Conservation (phyloP, 306 rosid species). For the Pyrus bretschneideri region DNA sequence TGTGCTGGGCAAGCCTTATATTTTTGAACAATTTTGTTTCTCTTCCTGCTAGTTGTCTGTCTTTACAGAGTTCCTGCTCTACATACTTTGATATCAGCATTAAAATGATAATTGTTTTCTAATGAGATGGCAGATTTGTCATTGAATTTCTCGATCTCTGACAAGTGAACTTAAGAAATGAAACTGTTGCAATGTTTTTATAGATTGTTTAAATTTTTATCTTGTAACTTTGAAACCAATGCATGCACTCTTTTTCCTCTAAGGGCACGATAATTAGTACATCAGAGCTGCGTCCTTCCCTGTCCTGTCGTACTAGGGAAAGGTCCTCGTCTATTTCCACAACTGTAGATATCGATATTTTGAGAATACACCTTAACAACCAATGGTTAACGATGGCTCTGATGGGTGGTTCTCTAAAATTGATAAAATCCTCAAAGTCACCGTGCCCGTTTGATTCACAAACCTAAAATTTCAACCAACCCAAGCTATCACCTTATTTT, state of each 20-base stretch:
- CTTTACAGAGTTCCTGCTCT: not conserved
- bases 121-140: not conserved
- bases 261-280: too few species aligned
- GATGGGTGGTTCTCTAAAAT: not conserved
- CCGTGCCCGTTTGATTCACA: too few species aligned
- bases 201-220: not conserved
- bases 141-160: not conserved
- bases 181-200: not conserved
- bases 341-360: too few species aligned
- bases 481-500: too few species aligned
- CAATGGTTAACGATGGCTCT: too few species aligned
- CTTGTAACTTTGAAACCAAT: not conserved
- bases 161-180: not conserved
- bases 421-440: not conserved
- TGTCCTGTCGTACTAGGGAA: too few species aligned
- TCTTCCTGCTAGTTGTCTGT: not conserved
- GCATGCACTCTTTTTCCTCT: not conserved
- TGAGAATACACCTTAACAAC: too few species aligned
- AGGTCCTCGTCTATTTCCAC: too few species aligned
- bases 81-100: not conserved
- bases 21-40: not conserved
- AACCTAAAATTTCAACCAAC: too few species aligned
- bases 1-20: not conserved
- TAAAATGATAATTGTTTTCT: not conserved
- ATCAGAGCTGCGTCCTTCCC: too few species aligned